Conservation (phyloP, 305 asterid genomes). For the Fraxinus sp. region DNA sequence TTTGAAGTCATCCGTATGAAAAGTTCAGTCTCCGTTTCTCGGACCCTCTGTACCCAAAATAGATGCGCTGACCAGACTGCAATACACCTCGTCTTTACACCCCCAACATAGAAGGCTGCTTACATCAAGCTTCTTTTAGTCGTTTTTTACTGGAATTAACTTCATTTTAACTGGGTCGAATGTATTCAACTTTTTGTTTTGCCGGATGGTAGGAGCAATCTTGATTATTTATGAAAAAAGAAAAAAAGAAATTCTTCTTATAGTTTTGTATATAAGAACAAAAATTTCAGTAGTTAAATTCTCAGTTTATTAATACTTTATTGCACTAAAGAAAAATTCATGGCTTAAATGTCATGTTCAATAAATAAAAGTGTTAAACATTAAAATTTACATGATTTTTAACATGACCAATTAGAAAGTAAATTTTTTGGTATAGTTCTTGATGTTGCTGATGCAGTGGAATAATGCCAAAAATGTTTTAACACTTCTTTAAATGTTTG, state of each 20-base stretch:
- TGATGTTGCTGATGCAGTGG: not conserved
- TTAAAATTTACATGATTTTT: not conserved
- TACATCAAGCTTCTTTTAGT: not conserved
- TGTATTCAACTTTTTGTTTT: not conserved
- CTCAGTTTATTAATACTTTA: not conserved
- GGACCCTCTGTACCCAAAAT: not conserved
- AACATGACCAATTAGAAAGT: not conserved
- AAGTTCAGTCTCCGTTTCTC: not conserved
- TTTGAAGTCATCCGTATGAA: not conserved
- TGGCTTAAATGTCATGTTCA: not conserved
- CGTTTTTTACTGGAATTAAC: not conserved
- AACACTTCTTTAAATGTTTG: not conserved
- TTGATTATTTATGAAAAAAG: not conserved
- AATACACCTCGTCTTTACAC: not conserved
- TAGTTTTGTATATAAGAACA: not conserved
- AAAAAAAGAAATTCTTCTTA: not conserved
- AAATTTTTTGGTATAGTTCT: not conserved
- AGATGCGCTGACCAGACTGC: not conserved
- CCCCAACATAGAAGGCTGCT: not conserved
- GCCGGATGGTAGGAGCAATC: not conserved
- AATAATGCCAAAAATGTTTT: not conserved
- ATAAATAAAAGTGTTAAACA: not conserved
- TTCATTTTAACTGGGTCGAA: not conserved
- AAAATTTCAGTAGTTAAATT: not conserved
- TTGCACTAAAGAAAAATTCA: not conserved